A percentile compares a stretch with the other conserved stretches of the same genome.
These are phyloP conservation scores for Zymoseptoria tritici DNA, from an alignment of 2,329 filamentous ascomycete species.

Conservation along the genomic window DNA sequence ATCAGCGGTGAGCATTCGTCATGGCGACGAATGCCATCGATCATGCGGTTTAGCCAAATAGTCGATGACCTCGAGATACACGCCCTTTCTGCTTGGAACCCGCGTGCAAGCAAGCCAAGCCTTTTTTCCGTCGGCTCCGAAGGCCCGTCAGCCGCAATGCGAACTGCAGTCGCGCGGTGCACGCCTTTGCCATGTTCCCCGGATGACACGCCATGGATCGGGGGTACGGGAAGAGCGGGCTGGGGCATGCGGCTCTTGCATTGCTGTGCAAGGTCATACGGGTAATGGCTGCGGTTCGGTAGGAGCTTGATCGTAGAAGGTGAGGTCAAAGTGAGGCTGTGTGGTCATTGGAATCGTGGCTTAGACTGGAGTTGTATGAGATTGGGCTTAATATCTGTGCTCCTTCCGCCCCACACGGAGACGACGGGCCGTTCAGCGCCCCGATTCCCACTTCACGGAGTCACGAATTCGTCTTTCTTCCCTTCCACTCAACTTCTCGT, in stretches of 20 bases:
- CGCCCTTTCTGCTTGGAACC: not conserved
- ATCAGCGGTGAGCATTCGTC: too few relatives aligned
- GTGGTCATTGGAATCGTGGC: not conserved
- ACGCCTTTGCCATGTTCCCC: not conserved
- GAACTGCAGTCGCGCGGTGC: not conserved
- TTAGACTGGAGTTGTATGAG: too few relatives aligned
- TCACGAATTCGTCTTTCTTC: not conserved
- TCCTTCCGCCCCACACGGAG: too few relatives aligned
- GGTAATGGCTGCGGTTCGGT: not conserved
- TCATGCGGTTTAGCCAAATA: too few relatives aligned
- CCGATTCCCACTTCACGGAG: not conserved
- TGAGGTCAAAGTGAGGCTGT: not conserved
- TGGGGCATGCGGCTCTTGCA: not conserved
- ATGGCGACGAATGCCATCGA: too few relatives aligned
- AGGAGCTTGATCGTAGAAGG: not conserved
- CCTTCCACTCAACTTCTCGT: not conserved
- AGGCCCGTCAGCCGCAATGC: not conserved
- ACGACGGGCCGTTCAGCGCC: not conserved
- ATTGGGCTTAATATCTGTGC: too few relatives aligned
- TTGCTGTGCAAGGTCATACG: not conserved
- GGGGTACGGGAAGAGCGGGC: not conserved
- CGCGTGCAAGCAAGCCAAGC: too few relatives aligned
- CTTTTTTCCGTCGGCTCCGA: too few relatives aligned
- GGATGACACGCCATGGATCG: not conserved
- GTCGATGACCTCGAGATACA: too few relatives aligned